Base-by-base conservation (phyloP, 257 asterid genomes). In the Petrea volubilis region DNA sequence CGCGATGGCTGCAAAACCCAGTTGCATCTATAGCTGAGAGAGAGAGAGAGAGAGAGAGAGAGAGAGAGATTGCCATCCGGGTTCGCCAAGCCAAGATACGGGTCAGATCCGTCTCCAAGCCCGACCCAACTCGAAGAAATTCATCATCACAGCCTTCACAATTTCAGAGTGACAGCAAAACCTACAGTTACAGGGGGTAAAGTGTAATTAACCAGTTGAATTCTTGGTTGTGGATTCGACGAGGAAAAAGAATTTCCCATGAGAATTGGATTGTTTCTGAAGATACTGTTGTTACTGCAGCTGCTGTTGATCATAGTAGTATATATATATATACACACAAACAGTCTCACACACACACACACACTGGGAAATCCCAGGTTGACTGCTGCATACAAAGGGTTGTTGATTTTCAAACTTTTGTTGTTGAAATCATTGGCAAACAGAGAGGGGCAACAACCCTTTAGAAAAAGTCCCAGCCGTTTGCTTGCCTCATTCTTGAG, bases 31-130 rank as follows among this genome's bases (percentile, higher is more conserved):
- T 7, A 38, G 6, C 6, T 38, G 38, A 50, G 15, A 33, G 15
- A 31, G 25, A 23, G 34, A 25, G 29, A 46, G 27, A 66, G 77
- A 47, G n/a, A n/a, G 38, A 50, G 15, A 33, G 15, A 31, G 25
- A 23, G 34, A 25, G 29, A 46, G 27, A 66, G 77, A 47, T n/a
- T n/a, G n/a, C n/a, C n/a, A n/a, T 62, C 80, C 63, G 62, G 75
- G 74, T 74, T 71, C 27, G 73, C 87, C 84, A 80, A 10, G 78
- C 84, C 90, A 85, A 80, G 90, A 72, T 75, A 82, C 82, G 59
- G 84, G 55, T 66, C 74, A 38, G 69, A 71, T 70, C 73, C 33
- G 43, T 36, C 65, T 66, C 76, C 68, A 47, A 52, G 44, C 69
- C 80, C 43, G 78, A 73, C 81, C 79, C 75, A 77, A 65, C 70